Evolutionary conservation across 1,139 yeast species (phyloP), one percentile per base, ranked within the genome.

Genomic region (Kodamaea suecica): DNA sequence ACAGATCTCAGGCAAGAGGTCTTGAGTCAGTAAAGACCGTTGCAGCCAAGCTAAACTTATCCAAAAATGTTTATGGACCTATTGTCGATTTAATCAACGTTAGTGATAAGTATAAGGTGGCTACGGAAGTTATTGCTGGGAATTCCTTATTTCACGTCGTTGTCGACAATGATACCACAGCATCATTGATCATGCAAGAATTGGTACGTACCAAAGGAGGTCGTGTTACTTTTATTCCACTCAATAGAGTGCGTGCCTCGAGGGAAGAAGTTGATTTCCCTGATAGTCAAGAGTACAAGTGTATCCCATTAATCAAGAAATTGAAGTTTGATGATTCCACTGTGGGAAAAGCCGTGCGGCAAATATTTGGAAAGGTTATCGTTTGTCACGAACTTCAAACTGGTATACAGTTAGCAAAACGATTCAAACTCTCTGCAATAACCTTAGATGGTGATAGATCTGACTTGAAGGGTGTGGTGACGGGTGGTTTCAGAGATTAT

Each of bases 371-470:
- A 8, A 79, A 71, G 47, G 79, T 94, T 1, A 75, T 90, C 32
- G 92, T 92, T 2, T 83, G 92, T 36, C 73, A 77, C 42, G 80
- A 82, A 40, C 61, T 90, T 34, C 80, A 73, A 35, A 67, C 71
- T 25, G 96, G 95, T 1, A 68, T 81, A 3, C 83, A 80, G 45
- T 63, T 85, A 21, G 81, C 95, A 0, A 76, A 76, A 37, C 61
- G 65, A 5, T 77, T 69, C 51, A 76, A 77, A 27, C 62, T 90
- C 24, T 81, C 76, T 46, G 87, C 95, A 1, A 84, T 92, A 20
- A 92, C 98, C 0, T 64, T 92, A 23, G 95, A 86, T 57, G 98
- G 98, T 45, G 97, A 92, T 55, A 70, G 86, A 45, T 87, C 87
- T 30, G 95, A 87, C 48, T 77, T 76, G 33, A 78, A 70, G 44